Base-by-base conservation (phyloP, 2,329 filamentous ascomycete genomes). In the Blumeria graminis region DNA sequence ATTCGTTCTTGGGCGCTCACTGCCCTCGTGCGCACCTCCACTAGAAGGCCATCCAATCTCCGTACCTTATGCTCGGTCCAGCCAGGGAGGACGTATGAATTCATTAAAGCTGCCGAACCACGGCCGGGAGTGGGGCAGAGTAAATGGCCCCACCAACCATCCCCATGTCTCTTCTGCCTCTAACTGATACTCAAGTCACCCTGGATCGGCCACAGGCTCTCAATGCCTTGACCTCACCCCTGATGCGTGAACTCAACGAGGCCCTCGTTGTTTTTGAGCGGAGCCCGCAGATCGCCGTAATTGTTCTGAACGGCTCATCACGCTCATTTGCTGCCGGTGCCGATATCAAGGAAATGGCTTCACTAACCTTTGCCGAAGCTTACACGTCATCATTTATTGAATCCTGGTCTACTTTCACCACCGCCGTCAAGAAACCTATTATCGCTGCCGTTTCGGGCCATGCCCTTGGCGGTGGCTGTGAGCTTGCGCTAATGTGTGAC, bases 341-440 rank as follows among this genome's bases (percentile, higher is more conserved):
- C 59, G 92, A 98, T 70, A 98, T 98, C 74, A 96, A 96, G 71
- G 92, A 98, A 71, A 98, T 98, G 92, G 85, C 87, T 34, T 82
- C 87, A 59, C 79, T 95, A 41, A 89, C 82, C 56, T 98, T 98
- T 71, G 78, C 85, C 60, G 74, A 82, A 61, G 90, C 92, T 41
- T 96, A 95, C 72, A 84, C 80, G 52, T 80, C 74, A 62, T 86
- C 93, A 67, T 98, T 98, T 70, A 96, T 98, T 69, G 88, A 94
- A 68, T 81, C 81, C 9, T 98, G 92, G 92, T 94, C 88, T 6
- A 76, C 84, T 60, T 78, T 95, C 51, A 84, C 87, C 32, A 86
- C 82, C 18, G 75, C 79, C 60, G 75, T 96, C 68, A 93, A 94
- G 72, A 96, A 93, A 69, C 92, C 92, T 56, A 80, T 96, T 65